These are phyloP conservation scores for Wilcoxina mikolae DNA, from an alignment of 495 filamentous ascomycete species.

Conservation along the genomic window DNA sequence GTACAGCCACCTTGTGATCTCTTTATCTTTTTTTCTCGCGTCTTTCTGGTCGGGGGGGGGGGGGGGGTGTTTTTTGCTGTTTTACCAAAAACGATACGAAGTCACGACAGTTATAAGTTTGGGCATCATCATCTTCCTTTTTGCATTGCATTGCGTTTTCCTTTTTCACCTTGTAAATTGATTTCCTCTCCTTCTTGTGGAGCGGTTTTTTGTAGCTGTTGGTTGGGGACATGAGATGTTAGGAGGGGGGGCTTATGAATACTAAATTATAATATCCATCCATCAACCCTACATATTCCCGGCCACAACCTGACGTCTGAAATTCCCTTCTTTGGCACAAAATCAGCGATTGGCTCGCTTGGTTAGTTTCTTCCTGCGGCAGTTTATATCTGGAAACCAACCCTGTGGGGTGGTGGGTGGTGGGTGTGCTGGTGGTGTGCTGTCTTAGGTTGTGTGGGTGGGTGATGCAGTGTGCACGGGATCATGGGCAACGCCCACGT, in stretches of 20 bases:
- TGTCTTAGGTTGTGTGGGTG: background rate
- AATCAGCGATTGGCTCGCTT: slow-evolving; percentile 23
- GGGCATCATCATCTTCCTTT: background rate
- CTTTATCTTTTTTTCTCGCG: slow-evolving; percentile 21
- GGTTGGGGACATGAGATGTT: no score
- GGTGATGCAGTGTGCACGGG: background rate
- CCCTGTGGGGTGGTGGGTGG: background rate
- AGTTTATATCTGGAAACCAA: background rate
- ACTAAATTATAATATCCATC: background rate
- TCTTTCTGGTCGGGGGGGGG: no score
- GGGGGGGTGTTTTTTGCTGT: slow-evolving; percentile 16
- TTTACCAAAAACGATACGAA: background rate
- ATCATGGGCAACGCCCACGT: no score
- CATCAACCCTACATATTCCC: background rate
- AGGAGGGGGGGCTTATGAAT: background rate
- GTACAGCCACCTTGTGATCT: slow-evolving; percentile 29
- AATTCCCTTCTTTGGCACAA: slow-evolving; percentile 22
- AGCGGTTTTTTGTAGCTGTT: background rate
- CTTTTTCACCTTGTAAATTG: background rate
- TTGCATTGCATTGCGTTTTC: background rate
- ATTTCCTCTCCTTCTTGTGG: background rate
- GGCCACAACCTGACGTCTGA: slow-evolving; percentile 11
- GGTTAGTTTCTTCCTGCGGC: slow-evolving; percentile 4
- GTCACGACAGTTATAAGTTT: background rate
- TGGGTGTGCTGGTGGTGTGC: background rate